A percentile compares a stretch with the other conserved stretches of the same genome.
phyloP scores from a whole-genome alignment of 495 filamentous ascomycete genomes.

The Daldinia grandis region DNA sequence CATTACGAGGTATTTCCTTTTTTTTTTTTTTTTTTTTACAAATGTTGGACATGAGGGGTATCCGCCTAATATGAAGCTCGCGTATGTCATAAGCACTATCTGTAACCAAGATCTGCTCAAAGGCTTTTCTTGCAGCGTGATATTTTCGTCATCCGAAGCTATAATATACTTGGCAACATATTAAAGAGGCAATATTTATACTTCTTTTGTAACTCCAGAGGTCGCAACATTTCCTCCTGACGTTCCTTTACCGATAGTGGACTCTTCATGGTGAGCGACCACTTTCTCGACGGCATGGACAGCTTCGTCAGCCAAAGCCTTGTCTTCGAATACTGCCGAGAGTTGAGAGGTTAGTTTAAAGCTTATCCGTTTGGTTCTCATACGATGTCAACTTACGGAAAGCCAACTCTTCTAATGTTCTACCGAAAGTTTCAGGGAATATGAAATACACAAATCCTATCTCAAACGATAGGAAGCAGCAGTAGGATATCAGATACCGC shows the following conservation, averaged over 20 bases:
- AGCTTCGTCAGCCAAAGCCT: constrained; percentile 49
- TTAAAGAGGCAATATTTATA: not conserved
- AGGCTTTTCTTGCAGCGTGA: not conserved
- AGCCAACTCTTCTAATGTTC: constrained; percentile 71
- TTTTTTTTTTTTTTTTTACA: no score
- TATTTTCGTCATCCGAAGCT: not conserved
- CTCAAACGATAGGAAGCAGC: constrained; percentile 67
- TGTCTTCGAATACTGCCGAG: constrained; percentile 56
- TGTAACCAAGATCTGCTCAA: not conserved
- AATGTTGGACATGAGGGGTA: constrained; percentile 2
- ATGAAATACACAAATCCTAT: constrained; percentile 68
- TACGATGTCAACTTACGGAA: constrained; percentile 58
- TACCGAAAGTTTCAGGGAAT: constrained; percentile 69
- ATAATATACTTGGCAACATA: not conserved
- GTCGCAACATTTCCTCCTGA: not conserved
- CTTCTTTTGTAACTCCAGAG: constrained; percentile 6
- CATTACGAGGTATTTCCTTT: no score
- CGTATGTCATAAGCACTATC: not conserved
- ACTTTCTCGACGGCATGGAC: constrained; percentile 54
- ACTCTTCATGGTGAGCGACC: constrained; percentile 41
- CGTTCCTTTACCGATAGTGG: not conserved
- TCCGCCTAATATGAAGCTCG: not conserved
- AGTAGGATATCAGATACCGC: constrained; percentile 63
- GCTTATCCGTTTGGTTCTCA: not conserved
- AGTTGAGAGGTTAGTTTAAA: constrained; percentile 12